Conservation (phyloP, 768 basidiomycete species). For the Hygrophorus russula region DNA sequence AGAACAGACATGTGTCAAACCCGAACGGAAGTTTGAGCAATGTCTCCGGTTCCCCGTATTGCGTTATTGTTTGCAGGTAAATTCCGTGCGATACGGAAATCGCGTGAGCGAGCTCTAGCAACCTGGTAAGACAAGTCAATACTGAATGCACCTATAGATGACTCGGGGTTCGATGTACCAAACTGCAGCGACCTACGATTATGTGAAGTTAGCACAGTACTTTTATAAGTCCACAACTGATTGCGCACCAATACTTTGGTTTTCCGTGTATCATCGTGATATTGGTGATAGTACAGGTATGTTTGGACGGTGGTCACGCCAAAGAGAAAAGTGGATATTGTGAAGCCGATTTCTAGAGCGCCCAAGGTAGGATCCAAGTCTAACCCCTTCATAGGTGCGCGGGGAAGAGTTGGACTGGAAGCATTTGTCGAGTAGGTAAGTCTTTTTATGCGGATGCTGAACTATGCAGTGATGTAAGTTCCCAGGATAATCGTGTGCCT, state of each 20-base stretch:
- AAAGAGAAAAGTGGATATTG: slow-evolving; percentile 17
- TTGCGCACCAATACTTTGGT: slow-evolving; percentile 13
- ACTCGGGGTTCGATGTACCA: not conserved
- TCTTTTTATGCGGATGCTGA: too few species aligned
- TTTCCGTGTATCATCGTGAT: slow-evolving; percentile 13
- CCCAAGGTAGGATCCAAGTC: slow-evolving; percentile 14
- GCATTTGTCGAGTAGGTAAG: too few species aligned
- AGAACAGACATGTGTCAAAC: slow-evolving; percentile 12
- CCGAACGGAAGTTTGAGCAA: slow-evolving; percentile 12
- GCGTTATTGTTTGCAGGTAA: slow-evolving; percentile 20
- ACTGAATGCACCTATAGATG: not conserved
- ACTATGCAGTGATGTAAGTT: too few species aligned
- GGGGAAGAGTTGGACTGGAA: too few species aligned
- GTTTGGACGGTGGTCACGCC: slow-evolving; percentile 17
- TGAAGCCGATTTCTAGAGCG: slow-evolving; percentile 16
- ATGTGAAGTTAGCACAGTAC: not conserved
- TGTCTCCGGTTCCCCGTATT: slow-evolving; percentile 14
- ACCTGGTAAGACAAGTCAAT: slow-evolving; percentile 8
- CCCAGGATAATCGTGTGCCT: too few species aligned
- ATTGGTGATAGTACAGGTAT: slow-evolving; percentile 14
- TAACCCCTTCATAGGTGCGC: not conserved
- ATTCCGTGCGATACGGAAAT: slow-evolving; percentile 16
- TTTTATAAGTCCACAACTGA: not conserved
- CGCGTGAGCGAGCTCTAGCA: slow-evolving; percentile 19
- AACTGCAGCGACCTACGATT: slow-evolving; percentile 3